Evolutionary conservation across 345 rosid species (phyloP), one percentile per base, ranked within the genome.

Genomic region (Pistacia atlantica): DNA sequence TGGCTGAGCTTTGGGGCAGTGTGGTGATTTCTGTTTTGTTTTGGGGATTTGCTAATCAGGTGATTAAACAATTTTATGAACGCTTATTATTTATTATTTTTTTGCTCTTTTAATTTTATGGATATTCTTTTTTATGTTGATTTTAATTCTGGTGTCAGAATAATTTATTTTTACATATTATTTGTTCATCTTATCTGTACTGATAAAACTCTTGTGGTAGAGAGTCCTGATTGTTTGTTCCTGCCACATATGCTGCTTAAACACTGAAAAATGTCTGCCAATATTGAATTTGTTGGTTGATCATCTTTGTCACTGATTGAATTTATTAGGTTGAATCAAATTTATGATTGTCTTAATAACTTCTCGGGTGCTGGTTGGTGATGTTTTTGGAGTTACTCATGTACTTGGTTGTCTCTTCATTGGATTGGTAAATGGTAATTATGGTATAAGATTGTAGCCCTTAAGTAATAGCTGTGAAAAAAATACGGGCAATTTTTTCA

Each of bases 21-120:
- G 99, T 95, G 46, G 99, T 95, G 54, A 71, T 95, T 76, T 95
- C 99, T 28, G 99, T 95, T 81, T 91, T 95, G 45, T 95, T 95
- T 72, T 95, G 99, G 99, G 99, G 99, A 11, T 90, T 93, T 67
- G 99, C 99, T 45, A 95, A 95, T 89, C 99, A 95, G 98, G 99
- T 93, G 74, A 81, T 59, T 72, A 65, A 48, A 48, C 42, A 58
- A 63, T 71, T n/a, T 45, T 67, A 20, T 68, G 52, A 45, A 65
- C 66, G 4, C 3, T 79, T 58, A 16, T 54, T 17, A 18, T 67
- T 45, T 55, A 67, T 60, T 28, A 77, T 51, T 10, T 64, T 17
- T 2, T 70, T 71, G 20, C 42, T 46, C 64, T 42, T 42, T 42
- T 55, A 54, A 28, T 69, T 74, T 75, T 31, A 72, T 51, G 49